Percentiles rank a stretch among this genome's conserved stretches.
phyloP scores from a whole-genome alignment of 805 yeast genomes.

The Saccharomyces eubayanus region DNA sequence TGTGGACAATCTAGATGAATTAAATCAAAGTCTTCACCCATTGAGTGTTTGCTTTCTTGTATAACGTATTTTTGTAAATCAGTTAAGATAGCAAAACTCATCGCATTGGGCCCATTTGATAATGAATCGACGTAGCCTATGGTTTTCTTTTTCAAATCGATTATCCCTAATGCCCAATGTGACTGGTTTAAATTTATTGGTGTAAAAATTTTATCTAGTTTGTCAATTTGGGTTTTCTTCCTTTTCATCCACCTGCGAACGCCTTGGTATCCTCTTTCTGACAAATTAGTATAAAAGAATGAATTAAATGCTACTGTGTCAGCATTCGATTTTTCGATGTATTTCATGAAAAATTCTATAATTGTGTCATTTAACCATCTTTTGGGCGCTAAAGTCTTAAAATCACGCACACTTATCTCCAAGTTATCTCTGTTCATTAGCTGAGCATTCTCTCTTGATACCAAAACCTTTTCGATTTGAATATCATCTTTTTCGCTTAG shows the following conservation, averaged over 20 bases:
- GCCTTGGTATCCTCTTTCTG: slow-evolving; percentile 66
- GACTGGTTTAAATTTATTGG: slow-evolving; percentile 80
- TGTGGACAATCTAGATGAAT: slow-evolving; percentile 54
- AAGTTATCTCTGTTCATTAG: slow-evolving; percentile 35
- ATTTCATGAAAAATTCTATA: slow-evolving; percentile 68
- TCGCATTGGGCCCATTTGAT: slow-evolving; percentile 32
- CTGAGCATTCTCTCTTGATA: slow-evolving; percentile 21
- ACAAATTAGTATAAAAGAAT: slow-evolving; percentile 72
- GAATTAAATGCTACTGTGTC: slow-evolving; percentile 71
- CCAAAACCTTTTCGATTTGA: slow-evolving; percentile 24
- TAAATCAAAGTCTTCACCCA: slow-evolving; percentile 30
- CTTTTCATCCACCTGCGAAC: slow-evolving; percentile 81
- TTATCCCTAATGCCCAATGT: slow-evolving; percentile 87
- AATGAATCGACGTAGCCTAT: slow-evolving; percentile 77
- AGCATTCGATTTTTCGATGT: slow-evolving; percentile 29
- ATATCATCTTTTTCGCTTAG: slow-evolving; percentile 19
- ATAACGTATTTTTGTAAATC: slow-evolving; percentile 53
- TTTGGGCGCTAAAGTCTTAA: slow-evolving; percentile 59
- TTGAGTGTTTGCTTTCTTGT: slow-evolving; percentile 48
- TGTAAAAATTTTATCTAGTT: slow-evolving; percentile 58
- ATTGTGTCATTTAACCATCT: slow-evolving; percentile 88
- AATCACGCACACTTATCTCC: slow-evolving; percentile 58
- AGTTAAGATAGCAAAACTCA: slow-evolving; percentile 34
- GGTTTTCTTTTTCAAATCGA: slow-evolving; percentile 51
- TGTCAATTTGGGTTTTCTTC: slow-evolving; percentile 56